These are phyloP conservation scores for Ceratobasidium sp. DNA, from an alignment of 1,284 basidiomycete genomes.

Conservation along the genomic window DNA sequence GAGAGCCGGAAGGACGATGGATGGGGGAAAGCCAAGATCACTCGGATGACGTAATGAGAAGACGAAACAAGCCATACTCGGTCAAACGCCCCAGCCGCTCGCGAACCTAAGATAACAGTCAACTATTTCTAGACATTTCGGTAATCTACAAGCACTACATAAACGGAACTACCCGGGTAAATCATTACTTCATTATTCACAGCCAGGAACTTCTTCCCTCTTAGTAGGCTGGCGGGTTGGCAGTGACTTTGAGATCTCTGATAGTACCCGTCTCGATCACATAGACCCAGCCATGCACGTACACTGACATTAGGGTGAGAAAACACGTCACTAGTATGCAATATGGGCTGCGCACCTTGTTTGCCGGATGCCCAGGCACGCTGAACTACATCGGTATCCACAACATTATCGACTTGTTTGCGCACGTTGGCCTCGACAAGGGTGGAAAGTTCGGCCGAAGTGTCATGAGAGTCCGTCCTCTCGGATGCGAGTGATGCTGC, in stretches of 20 bases:
- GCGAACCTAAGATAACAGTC: background rate
- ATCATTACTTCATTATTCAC: background rate
- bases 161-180: background rate
- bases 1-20: background rate
- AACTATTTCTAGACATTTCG: background rate
- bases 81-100: background rate
- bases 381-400: slow-evolving; percentile 64
- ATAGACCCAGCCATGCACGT: slow-evolving; percentile 86
- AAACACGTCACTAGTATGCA: background rate
- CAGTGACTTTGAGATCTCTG: slow-evolving; percentile 61
- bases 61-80: background rate
- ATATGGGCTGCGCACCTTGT: slow-evolving; percentile 47
- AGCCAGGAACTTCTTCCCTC: background rate
- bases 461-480: slow-evolving; percentile 46
- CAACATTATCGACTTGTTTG: slow-evolving; percentile 74
- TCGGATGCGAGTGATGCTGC: slow-evolving; percentile 55
- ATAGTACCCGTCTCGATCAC: slow-evolving; percentile 72
- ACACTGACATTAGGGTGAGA: slow-evolving; percentile 53
- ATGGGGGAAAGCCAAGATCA: slow-evolving; percentile 6
- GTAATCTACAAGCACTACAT: background rate
- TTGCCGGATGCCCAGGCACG: slow-evolving; percentile 74
- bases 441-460: slow-evolving; percentile 52
- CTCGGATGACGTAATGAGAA: background rate
- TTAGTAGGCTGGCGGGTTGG: slow-evolving; percentile 39
- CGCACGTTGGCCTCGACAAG: slow-evolving; percentile 81